Conservation (phyloP, 805 yeast genomes). For the Ogataea minuta region DNA sequence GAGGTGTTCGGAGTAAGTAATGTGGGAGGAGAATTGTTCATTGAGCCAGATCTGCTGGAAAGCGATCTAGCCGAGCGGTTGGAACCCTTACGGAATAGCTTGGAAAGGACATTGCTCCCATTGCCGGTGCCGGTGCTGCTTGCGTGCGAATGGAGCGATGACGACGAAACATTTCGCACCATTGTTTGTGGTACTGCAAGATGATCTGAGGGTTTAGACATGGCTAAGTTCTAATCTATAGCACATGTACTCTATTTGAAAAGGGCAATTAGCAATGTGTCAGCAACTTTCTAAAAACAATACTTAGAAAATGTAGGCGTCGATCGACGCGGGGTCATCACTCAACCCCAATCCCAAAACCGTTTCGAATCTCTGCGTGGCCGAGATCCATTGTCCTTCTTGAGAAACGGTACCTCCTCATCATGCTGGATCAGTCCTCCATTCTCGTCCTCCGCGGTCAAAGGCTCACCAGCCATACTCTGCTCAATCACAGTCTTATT, state of each 20-base stretch:
- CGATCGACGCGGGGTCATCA: constrained; percentile 9
- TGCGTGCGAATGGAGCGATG: constrained; percentile 16
- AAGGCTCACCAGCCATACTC: constrained; percentile 39
- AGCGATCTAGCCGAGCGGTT: constrained; percentile 10
- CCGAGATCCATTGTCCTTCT: constrained; percentile 5
- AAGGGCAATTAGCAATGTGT: constrained; percentile 1
- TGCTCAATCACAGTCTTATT: constrained; percentile 82
- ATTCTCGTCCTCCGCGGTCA: constrained; percentile 14
- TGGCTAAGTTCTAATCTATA: background rate
- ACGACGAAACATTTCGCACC: constrained; percentile 16
- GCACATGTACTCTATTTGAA: background rate
- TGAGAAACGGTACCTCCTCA: constrained; percentile 10
- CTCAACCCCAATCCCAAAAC: constrained; percentile 26
- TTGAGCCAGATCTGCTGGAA: constrained; percentile 4
- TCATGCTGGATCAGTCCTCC: constrained; percentile 10
- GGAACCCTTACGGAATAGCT: constrained; percentile 15
- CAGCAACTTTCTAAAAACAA: background rate
- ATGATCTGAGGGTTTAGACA: constrained; percentile 4
- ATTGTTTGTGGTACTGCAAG: constrained; percentile 1
- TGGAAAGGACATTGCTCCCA: constrained; percentile 17
- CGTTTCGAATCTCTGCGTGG: constrained; percentile 24
- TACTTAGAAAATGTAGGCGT: background rate
- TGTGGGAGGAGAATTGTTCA: constrained; percentile 6
- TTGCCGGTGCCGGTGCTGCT: constrained; percentile 9
- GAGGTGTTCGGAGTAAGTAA: constrained; percentile 18